Evolutionary conservation across 169 alveolate species (phyloP), one percentile per base, ranked within the genome.

Genomic region (Pseudocohnilembus persalinus): DNA sequence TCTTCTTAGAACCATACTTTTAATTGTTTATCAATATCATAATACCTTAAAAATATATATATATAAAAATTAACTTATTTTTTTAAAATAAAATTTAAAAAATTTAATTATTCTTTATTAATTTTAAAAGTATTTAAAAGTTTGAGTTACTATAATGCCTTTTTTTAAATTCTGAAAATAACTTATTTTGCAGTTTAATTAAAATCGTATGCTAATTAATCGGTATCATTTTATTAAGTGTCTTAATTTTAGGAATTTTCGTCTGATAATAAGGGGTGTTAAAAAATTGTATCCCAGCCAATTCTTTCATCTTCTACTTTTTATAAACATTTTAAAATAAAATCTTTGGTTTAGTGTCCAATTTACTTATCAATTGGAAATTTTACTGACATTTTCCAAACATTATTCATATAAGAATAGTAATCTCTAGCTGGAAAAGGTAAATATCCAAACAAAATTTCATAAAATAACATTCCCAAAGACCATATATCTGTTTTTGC

Each of bases 371-470:
- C 89, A 27, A 64, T 32, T 0, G 89, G 89, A 75, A 85, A 85
- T 73, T 84, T 85, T 31, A 85, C 49, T 26, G 89, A 84, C 72
- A 35, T 64, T 26, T 49, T 76, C 76, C 49, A 77, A 30, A 85
- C 79, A 75, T 85, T 85, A 34, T 34, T 74, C 72, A 85, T 35
- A 75, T 79, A 85, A 30, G 85, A 73, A 74, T 79, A 77, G 68
- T 78, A 33, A 64, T 85, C 89, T 74, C 89, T 72, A 68, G 85
- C 82, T 31, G 89, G 75, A 84, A 84, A 85, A 1, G 89, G 89
- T 28, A 65, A 31, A 34, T 68, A 4, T 16, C 77, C 77, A 73
- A 28, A 73, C 29, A 73, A n/a, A 4, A 73, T 6, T 28, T 73
- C 29, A 73, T 73, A 73, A 29, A 29, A n/a, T 25, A 73, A 11